Evolutionary conservation across 768 basidiomycete genomes (phyloP).

Genomic region (Russula virescens): DNA sequence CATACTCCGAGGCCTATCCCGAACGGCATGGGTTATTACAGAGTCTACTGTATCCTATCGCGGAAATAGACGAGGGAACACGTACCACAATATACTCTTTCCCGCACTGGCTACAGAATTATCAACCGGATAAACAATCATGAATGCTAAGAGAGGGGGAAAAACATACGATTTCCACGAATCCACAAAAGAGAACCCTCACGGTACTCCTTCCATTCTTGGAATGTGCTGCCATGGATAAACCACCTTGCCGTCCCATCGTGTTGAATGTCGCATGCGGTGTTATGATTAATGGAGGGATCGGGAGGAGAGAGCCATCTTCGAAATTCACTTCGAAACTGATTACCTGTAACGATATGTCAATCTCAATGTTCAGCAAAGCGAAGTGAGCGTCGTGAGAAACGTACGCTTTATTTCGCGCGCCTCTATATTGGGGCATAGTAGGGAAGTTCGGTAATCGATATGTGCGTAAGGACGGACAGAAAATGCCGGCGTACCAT

Average conservation of each 20-base stretch:
- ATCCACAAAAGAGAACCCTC: slow-evolving; percentile 2
- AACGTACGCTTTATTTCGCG: not conserved
- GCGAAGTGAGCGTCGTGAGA: not conserved
- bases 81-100: slow-evolving; percentile 7
- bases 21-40: no score
- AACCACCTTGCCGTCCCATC: not conserved
- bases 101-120: not conserved
- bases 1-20: no score
- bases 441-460: no score
- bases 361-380: not conserved
- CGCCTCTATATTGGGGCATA: not conserved
- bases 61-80: no score
- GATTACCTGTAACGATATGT: not conserved
- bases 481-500: not conserved
- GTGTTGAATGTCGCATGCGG: not conserved
- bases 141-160: no score
- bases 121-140: not conserved
- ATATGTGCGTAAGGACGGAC: no score
- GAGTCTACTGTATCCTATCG: no score
- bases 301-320: slow-evolving; percentile 4
- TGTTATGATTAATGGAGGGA: not conserved
- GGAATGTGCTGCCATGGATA: not conserved
- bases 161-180: slow-evolving; percentile 8
- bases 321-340: not conserved
- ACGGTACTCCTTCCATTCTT: not conserved